Evolutionary conservation across 192 early-diverging fungal genomes (phyloP).

Genomic region (Helicostylum pulchrum): DNA sequence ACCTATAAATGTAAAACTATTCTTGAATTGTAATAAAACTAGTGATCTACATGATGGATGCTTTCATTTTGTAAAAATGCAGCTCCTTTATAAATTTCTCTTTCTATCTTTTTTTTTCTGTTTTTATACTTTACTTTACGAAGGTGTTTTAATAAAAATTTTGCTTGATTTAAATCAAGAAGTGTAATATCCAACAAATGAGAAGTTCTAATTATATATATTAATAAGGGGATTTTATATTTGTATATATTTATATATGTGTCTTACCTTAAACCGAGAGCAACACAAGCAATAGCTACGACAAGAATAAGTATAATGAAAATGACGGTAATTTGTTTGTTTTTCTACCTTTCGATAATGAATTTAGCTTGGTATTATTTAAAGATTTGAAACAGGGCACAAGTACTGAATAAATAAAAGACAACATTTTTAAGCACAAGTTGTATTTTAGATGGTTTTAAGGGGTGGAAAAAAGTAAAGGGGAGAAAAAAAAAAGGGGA

Average conservation of each 20-base stretch:
- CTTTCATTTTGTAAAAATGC: neutral
- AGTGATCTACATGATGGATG: conserved; percentile 6
- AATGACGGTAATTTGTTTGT: neutral
- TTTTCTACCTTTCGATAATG: conserved; percentile 18
- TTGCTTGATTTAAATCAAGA: conserved; percentile 8
- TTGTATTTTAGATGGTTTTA: too few species aligned
- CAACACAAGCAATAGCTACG: conserved; percentile 26
- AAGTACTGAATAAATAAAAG: conserved; percentile 10
- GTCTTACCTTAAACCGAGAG: conserved; percentile 22
- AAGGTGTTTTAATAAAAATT: neutral
- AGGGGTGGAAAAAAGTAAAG: too few species aligned
- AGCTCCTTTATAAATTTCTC: too few species aligned
- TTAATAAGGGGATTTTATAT: neutral
- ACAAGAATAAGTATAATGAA: conserved; percentile 1
- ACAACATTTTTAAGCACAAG: conserved; percentile 6
- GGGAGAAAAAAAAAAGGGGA: too few species aligned
- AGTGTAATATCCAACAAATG: conserved; percentile 15
- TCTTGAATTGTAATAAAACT: conserved; percentile 21
- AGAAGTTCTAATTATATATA: conserved; percentile 7
- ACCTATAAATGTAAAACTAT: conserved; percentile 29
- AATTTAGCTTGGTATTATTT: conserved; percentile 10
- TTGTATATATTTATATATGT: neutral
- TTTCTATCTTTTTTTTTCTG: too few species aligned
- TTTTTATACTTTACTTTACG: conserved; percentile 1
- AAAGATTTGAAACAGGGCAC: conserved; percentile 21